Evolutionary conservation across 768 basidiomycete genomes (phyloP).

Genomic region (Termitomyces sp.): DNA sequence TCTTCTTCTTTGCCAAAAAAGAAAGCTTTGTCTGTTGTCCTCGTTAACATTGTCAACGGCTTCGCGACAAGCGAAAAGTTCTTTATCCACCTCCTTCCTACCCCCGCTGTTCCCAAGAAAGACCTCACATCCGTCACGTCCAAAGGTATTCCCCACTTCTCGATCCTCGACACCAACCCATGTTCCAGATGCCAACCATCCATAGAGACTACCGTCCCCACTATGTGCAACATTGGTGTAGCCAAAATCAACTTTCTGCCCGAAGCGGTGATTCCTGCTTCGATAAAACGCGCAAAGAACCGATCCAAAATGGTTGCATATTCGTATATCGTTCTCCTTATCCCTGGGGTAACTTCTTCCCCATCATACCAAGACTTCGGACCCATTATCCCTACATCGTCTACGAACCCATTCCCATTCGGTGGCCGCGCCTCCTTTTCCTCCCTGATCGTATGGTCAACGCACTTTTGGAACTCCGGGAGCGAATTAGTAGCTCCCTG

Average conservation of each 20-base stretch:
- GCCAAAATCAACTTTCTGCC: slow-evolving; percentile 22
- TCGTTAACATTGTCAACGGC: slow-evolving; percentile 16
- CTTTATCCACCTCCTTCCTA: slow-evolving; percentile 17
- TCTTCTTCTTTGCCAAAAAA: slow-evolving; percentile 16
- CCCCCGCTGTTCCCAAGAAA: slow-evolving; percentile 21
- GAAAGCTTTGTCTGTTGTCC: slow-evolving; percentile 17
- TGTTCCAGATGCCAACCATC: slow-evolving; percentile 24
- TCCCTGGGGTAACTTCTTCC: background rate
- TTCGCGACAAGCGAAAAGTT: slow-evolving; percentile 17
- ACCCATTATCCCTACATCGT: background rate
- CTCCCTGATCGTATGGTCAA: background rate
- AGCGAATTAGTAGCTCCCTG: no score
- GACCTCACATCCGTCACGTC: background rate
- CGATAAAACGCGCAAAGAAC: slow-evolving; percentile 16
- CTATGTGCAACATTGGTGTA: slow-evolving; percentile 16
- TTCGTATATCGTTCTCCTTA: no score
- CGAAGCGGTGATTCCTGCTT: slow-evolving; percentile 25
- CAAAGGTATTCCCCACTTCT: slow-evolving; percentile 19
- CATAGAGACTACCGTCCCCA: slow-evolving; percentile 20
- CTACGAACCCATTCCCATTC: slow-evolving; percentile 13
- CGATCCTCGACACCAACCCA: slow-evolving; percentile 18
- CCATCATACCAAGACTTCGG: slow-evolving; percentile 14
- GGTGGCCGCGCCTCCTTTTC: background rate
- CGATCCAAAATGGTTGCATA: slow-evolving; percentile 15
- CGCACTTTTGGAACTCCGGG: no score